Conservation (phyloP, 2,329 filamentous ascomycete genomes). For the Cladosporium sp. region DNA sequence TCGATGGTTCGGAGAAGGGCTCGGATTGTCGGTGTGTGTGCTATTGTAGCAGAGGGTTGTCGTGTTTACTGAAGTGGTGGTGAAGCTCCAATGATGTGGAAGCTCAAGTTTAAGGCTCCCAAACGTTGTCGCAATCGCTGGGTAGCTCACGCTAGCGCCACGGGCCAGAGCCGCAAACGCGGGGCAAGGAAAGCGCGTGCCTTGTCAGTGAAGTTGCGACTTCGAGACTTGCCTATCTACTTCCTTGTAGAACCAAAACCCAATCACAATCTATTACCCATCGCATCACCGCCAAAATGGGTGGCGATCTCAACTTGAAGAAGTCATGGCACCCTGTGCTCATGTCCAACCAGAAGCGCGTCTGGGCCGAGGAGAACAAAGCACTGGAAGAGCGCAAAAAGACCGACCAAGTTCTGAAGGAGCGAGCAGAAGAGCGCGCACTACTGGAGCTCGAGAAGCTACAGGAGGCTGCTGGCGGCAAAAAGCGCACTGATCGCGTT, state of each 20-base stretch:
- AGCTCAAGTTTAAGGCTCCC: neutral
- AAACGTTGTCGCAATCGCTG: conserved; percentile 2
- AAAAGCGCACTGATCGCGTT: conserved; percentile 74
- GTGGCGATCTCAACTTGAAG: conserved; percentile 92
- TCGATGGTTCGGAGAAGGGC: neutral
- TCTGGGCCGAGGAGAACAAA: conserved; percentile 88
- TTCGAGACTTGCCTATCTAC: neutral
- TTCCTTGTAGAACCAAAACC: conserved; percentile 8
- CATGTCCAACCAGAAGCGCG: conserved; percentile 82
- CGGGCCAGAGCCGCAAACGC: neutral
- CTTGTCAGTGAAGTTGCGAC: neutral
- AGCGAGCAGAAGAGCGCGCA: conserved; percentile 87
- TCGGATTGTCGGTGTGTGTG: neutral
- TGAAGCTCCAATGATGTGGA: conserved; percentile 1
- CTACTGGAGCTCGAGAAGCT: conserved; percentile 88
- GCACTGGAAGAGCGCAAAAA: conserved; percentile 93
- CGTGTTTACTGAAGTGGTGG: neutral
- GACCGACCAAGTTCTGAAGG: conserved; percentile 84
- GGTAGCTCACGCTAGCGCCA: neutral
- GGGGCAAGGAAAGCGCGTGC: neutral
- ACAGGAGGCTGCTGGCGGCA: conserved; percentile 82
- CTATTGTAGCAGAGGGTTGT: neutral
- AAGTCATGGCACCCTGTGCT: conserved; percentile 88
- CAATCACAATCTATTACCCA: neutral
- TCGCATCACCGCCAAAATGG: conserved; percentile 58